Percentiles rank a stretch among this genome's conserved stretches.
phyloP scores from a whole-genome alignment of 495 filamentous ascomycete genomes.

The Podospora pseudocomata region DNA sequence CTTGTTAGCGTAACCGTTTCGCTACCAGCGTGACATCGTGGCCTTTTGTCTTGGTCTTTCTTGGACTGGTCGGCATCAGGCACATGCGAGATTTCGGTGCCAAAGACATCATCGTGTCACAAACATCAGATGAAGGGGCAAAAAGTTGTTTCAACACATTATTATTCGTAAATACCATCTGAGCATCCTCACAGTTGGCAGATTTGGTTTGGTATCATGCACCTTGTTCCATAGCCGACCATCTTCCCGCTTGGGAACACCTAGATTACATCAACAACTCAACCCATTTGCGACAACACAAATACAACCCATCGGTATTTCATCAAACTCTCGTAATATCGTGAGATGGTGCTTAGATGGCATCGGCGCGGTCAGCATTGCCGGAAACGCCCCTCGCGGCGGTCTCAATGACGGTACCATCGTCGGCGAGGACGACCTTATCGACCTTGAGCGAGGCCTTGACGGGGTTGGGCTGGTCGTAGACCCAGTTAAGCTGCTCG shows the following conservation, averaged over 20 bases:
- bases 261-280: not conserved
- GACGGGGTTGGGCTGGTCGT: slow-evolving; percentile 48
- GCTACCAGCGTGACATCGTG: not conserved
- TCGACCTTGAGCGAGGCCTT: slow-evolving; percentile 50
- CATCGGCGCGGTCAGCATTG: not conserved
- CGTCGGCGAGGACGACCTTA: slow-evolving; percentile 51
- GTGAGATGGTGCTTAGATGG: not conserved
- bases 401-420: slow-evolving; percentile 53
- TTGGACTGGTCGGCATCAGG: not conserved
- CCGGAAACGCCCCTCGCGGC: not conserved
- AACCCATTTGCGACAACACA: not conserved
- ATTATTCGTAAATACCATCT: not conserved
- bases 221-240: not conserved
- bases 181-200: not conserved
- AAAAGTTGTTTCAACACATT: not conserved
- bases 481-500: slow-evolving; percentile 52
- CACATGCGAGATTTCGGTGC: too few relatives aligned
- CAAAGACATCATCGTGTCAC: not conserved
- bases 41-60: not conserved
- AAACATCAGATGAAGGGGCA: not conserved
- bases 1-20: not conserved
- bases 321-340: not conserved
- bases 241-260: not conserved
- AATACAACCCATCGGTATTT: not conserved
- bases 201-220: not conserved